Percentiles rank a stretch among this genome's conserved stretches.
Evolutionary conservation across 2,329 filamentous ascomycete genomes (phyloP).

Genomic region (Teratosphaeriaceae sp.): DNA sequence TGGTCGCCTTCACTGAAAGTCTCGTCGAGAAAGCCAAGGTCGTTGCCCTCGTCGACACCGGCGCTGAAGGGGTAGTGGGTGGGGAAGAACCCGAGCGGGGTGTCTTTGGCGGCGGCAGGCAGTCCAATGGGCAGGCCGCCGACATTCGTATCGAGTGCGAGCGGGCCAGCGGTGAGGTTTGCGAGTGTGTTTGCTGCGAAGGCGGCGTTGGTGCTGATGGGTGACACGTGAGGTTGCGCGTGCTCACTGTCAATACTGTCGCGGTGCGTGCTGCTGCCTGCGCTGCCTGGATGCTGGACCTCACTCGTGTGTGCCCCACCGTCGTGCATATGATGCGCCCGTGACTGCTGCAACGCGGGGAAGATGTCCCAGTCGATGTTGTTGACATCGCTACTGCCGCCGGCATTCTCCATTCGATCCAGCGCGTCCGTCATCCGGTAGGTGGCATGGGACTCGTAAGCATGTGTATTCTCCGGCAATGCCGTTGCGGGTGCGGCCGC

Average conservation of each 20-base stretch:
- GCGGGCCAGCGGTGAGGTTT: constrained; percentile 1
- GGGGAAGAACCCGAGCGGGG: too few species aligned
- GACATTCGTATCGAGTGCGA: neutral
- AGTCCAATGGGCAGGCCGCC: neutral
- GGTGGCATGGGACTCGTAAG: constrained; percentile 2
- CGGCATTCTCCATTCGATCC: neutral
- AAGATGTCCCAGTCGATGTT: neutral
- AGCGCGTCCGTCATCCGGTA: constrained; percentile 5
- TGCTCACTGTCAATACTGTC: constrained; percentile 6
- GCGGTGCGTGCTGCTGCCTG: constrained; percentile 10
- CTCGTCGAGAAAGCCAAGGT: neutral
- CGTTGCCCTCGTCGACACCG: neutral
- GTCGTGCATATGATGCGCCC: neutral
- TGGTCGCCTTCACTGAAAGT: constrained; percentile 7
- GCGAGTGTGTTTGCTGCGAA: constrained; percentile 8
- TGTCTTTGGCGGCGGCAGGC: too few species aligned
- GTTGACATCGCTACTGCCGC: neutral
- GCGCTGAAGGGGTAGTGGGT: neutral
- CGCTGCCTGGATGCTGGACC: neutral
- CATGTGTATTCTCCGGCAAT: constrained; percentile 9
- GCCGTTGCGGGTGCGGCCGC: constrained; percentile 10
- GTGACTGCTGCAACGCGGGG: neutral
- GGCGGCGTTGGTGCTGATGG: constrained; percentile 8
- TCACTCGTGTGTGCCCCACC: neutral
- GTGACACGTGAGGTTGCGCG: constrained; percentile 2